Conservation (phyloP, 306 rosid genomes). For the Ochetophila trinervis region DNA sequence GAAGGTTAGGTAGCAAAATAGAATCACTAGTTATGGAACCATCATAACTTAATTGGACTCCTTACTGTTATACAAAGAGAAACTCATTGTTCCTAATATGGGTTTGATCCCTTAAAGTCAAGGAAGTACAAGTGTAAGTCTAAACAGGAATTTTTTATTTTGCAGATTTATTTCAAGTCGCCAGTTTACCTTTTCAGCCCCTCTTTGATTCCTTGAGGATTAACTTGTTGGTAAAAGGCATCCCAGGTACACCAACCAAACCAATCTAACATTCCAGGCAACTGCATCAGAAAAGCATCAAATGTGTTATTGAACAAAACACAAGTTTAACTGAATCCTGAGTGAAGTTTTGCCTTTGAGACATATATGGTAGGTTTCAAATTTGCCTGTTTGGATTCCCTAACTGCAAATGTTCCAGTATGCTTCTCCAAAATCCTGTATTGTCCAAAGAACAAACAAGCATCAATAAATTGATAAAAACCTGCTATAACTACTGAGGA, state of each 20-base stretch:
- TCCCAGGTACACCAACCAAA: slow-evolving; percentile 52
- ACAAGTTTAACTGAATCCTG: slow-evolving; percentile 5
- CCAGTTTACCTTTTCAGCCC: slow-evolving; percentile 37
- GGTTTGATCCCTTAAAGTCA: too few relatives aligned
- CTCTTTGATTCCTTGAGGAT: slow-evolving; percentile 40
- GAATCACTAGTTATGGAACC: too few relatives aligned
- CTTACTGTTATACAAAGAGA: too few relatives aligned
- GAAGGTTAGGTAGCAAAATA: too few relatives aligned
- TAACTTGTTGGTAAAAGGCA: slow-evolving; percentile 33
- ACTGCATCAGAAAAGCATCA: slow-evolving; percentile 20
- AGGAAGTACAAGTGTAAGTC: too few relatives aligned
- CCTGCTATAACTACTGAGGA: neutral
- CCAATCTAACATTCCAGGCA: slow-evolving; percentile 43
- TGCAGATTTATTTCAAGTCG: neutral
- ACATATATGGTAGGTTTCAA: neutral
- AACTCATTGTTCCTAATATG: too few relatives aligned
- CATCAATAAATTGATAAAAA: neutral
- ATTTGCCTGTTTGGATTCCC: slow-evolving; percentile 42
- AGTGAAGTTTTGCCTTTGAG: slow-evolving; percentile 9
- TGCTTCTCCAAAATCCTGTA: slow-evolving; percentile 36
- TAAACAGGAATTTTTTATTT: neutral
- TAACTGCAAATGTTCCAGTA: slow-evolving; percentile 31
- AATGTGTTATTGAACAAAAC: neutral
- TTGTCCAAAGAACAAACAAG: neutral
- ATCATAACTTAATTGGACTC: too few relatives aligned